phyloP scores from a whole-genome alignment of 2,329 filamentous ascomycete genomes.

The Diaporthe capsici region DNA sequence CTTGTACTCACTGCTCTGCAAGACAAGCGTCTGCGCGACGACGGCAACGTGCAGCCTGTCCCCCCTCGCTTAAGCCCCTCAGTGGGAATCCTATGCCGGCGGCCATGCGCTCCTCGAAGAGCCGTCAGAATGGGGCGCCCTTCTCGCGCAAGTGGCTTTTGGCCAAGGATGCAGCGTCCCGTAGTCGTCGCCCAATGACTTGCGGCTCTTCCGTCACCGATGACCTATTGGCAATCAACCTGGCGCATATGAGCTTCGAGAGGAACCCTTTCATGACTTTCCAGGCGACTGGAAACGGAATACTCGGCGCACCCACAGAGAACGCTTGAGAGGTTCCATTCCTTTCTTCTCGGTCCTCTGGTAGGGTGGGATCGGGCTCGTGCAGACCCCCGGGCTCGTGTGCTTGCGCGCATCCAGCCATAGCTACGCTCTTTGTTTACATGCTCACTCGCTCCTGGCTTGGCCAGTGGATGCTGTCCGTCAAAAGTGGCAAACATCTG shows the following conservation, averaged over 20 bases:
- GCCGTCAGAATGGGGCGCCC: constrained; percentile 22
- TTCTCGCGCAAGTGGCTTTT: constrained; percentile 15
- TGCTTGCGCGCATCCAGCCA: background rate
- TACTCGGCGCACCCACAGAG: background rate
- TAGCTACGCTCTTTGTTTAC: constrained; percentile 4
- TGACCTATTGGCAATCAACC: constrained; percentile 13
- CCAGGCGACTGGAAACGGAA: background rate
- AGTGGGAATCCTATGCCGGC: constrained; percentile 27
- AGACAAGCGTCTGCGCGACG: constrained; percentile 31
- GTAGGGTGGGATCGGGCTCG: constrained; percentile 5
- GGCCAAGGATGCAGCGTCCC: constrained; percentile 29
- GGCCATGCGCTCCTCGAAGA: constrained; percentile 27
- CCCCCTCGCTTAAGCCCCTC: constrained; percentile 28
- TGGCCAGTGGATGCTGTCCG: background rate
- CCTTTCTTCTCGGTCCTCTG: background rate
- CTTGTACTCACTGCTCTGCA: constrained; percentile 6
- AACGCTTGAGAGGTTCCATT: background rate
- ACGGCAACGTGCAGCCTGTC: constrained; percentile 30
- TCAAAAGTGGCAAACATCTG: constrained; percentile 2
- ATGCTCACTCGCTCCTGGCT: background rate
- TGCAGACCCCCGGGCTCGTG: constrained; percentile 7
- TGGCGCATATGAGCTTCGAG: constrained; percentile 7
- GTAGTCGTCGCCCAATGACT: constrained; percentile 25
- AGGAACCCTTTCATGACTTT: background rate
- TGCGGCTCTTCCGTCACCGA: constrained; percentile 23